Base-by-base conservation (phyloP, 495 filamentous ascomycete genomes). In the Letharia columbiana region DNA sequence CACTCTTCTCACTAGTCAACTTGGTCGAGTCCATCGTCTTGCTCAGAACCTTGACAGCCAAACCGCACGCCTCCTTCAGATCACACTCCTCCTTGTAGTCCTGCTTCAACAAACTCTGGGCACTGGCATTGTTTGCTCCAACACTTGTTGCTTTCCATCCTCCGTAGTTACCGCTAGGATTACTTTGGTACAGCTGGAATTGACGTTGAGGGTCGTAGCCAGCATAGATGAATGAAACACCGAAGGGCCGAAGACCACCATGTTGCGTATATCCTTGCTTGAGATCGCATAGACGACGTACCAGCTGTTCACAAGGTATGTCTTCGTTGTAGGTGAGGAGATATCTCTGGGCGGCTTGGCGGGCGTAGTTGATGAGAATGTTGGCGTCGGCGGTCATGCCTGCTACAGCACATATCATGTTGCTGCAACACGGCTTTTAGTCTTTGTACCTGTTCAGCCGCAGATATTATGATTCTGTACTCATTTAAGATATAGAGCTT, bases 11-110 rank as follows among this genome's bases (percentile, higher is more conserved):
- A 73, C 92, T 96, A 82, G 91, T 96, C 72, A 99, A 77, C 82
- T 96, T 98, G 9, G 94, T 97, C 52, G 91, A 93, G 77, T 99
- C 94, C 95, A 99, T 99, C 6, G 94, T 99, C 86, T 99, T 99
- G 84, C 93, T 97, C 69, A 99, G 79, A 63, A 98, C 94, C 85
- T 99, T 99, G 71, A 99, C 92, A 31, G 94, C 94, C 85, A 97
- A 87, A 50, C 86, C 92, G 79, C 94, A 98, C 10, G 94, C 94
- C 81, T 98, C 93, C 82, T 96, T 91, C 74, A 99, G 77, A 68
- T 90, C 86, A 73, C 90, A 96, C 69, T 97, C 91, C 78, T 98
- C 94, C 83, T 98, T 96, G 79, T 98, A 99, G 77, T 99, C 94
- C 76, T 99, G 94, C 84, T 99, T 99, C 75, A 99, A 79, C 73